Base-by-base conservation (phyloP, 1,284 basidiomycete genomes). In the Sanghuangporus sanghuang region DNA sequence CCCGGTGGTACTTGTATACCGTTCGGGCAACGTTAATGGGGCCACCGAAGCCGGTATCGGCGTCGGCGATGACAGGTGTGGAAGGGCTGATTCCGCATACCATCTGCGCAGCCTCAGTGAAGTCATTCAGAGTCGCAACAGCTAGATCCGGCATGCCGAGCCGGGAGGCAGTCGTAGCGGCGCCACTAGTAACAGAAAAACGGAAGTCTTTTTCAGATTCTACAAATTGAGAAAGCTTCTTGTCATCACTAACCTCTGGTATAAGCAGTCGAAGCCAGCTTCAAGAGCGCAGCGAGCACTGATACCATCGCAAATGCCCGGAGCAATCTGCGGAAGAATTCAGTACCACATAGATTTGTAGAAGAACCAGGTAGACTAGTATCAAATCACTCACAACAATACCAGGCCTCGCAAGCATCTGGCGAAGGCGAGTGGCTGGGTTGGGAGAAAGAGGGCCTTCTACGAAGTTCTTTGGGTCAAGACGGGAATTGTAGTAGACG, bases 261-360 rank as follows among this genome's bases (percentile, higher is more conserved):
- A 92, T 59, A 91, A 67, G 67, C 89, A 91, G 36, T 83, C 79
- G 70, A 92, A 91, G 52, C 89, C 90, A 50, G 88, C 85, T 73
- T 91, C 87, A 11, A 92, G 76, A 6, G 90, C 90, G 67, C 88
- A 87, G 27, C 90, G 82, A 4, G 90, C 89, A 68, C 86, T 89
- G 72, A 92, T 91, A 59, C 90, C 90, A 67, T 92, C 90, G 69
- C 88, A 92, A 50, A 92, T 89, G 61, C 90, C 90, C 6, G 89
- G 89, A 1, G 88, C 88, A 69, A 88, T 75, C 86, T 87, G 48
- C 4, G 6, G 18, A 60, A 23, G 8, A 38, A 4, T 12, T n/a
- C 39, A 61, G 27, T 46, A 58, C 49, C 59, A 54, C 23, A 23
- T 23, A 59, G 23, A 21, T 36, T 54, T 48, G 16, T 14, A 4